Evolutionary conservation across 257 asterid species (phyloP).

Genomic region (Agastache rugosa): DNA sequence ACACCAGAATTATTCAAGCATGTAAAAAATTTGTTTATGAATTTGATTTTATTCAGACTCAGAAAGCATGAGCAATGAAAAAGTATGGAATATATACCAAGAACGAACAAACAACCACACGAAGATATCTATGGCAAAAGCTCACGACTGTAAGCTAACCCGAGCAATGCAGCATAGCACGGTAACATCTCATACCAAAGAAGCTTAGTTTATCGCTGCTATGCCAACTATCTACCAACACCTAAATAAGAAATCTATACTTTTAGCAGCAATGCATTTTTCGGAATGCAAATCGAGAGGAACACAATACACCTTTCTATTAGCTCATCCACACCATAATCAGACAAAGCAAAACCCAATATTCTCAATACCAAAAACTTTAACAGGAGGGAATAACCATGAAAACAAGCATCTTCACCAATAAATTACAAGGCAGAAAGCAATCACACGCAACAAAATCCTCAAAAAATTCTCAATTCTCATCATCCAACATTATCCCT

Average conservation of each 20-base stretch:
- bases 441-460: conserved; percentile 3
- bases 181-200: neutral
- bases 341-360: neutral
- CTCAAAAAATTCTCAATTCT: conserved; percentile 8
- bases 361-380: neutral
- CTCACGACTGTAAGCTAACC: neutral
- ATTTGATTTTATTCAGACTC: neutral
- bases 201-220: neutral
- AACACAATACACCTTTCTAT: neutral
- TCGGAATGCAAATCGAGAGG: neutral
- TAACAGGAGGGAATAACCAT: neutral
- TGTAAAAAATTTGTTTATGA: neutral
- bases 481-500: neutral
- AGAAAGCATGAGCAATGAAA: neutral
- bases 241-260: neutral
- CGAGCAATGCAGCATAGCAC: neutral
- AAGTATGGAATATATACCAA: neutral
- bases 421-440: neutral
- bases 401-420: neutral
- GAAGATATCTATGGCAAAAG: neutral
- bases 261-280: neutral
- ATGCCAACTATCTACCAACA: neutral
- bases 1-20: neutral
- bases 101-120: neutral
- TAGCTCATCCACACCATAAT: neutral